Conservation (phyloP, 495 filamentous ascomycete genomes). For the Xylaria intraflava region DNA sequence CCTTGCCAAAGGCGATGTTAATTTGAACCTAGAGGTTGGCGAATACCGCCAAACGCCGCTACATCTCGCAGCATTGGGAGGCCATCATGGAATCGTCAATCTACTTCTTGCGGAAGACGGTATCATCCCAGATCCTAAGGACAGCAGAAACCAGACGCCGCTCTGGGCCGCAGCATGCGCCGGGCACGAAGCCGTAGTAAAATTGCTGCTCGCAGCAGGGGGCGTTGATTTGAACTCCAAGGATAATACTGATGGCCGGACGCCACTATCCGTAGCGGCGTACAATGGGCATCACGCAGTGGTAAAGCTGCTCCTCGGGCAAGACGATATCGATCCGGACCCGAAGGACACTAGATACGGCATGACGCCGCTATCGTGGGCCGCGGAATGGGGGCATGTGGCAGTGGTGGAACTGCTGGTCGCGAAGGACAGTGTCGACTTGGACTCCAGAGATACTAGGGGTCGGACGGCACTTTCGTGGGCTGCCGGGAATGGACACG, state of each 20-base stretch:
- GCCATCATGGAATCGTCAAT: too few relatives aligned
- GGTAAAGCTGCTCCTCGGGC: not conserved
- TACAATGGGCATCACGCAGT: not conserved
- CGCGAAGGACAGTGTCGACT: slow-evolving; percentile 2
- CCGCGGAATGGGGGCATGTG: not conserved
- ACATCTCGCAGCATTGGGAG: not conserved
- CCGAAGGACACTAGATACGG: not conserved
- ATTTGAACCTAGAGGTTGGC: not conserved
- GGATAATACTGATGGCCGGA: not conserved
- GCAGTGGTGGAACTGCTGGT: slow-evolving; percentile 1
- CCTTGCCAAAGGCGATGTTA: not conserved
- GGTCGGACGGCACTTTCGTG: slow-evolving; percentile 5
- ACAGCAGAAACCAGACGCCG: too few relatives aligned
- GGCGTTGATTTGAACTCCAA: not conserved
- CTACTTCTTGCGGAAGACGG: too few relatives aligned
- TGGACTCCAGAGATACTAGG: not conserved
- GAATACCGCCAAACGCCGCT: not conserved
- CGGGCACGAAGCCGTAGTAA: not conserved
- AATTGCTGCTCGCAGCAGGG: not conserved
- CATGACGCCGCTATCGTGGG: not conserved
- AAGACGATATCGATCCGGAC: not conserved
- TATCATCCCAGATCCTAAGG: too few relatives aligned
- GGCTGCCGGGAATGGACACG: slow-evolving; percentile 6
- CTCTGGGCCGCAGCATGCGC: too few relatives aligned
- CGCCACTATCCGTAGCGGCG: not conserved